Evolutionary conservation across 805 yeast genomes (phyloP).

Genomic region (Myxozyma kluyveri): DNA sequence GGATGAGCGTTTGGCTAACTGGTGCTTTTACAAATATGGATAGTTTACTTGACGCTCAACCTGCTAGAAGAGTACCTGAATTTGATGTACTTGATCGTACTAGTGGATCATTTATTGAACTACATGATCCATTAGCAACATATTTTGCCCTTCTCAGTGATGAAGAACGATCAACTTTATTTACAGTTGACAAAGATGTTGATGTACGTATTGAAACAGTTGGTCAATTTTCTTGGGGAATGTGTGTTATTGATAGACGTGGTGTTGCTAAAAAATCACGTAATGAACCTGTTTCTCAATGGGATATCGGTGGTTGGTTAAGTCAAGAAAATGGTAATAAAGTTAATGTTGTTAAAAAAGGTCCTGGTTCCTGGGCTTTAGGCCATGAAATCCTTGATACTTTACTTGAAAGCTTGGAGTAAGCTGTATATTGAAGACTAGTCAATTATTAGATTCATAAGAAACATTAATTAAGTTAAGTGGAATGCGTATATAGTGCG

Average conservation of each 20-base stretch:
- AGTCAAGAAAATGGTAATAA: slow-evolving; percentile 30
- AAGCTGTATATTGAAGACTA: too few species aligned
- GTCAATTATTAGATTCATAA: too few species aligned
- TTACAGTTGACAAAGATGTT: slow-evolving; percentile 21
- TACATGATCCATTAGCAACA: slow-evolving; percentile 45
- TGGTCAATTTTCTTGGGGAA: slow-evolving; percentile 43
- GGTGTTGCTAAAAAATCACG: slow-evolving; percentile 31
- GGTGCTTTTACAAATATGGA: slow-evolving; percentile 33
- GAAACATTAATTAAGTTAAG: too few species aligned
- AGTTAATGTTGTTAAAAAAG: slow-evolving; percentile 28
- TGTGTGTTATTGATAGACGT: slow-evolving; percentile 40
- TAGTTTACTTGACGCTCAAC: slow-evolving; percentile 22
- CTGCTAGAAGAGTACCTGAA: background rate
- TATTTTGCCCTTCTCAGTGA: slow-evolving; percentile 36
- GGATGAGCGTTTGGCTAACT: slow-evolving; percentile 40
- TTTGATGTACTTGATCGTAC: slow-evolving; percentile 18
- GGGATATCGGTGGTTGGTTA: slow-evolving; percentile 34
- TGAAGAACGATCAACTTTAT: slow-evolving; percentile 9
- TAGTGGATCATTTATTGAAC: slow-evolving; percentile 25
- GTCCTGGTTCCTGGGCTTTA: slow-evolving; percentile 31
- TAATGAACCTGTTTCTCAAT: slow-evolving; percentile 13
- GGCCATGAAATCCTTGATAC: slow-evolving; percentile 28
- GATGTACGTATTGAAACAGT: slow-evolving; percentile 42
- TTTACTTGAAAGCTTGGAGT: slow-evolving; percentile 12
- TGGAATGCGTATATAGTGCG: too few species aligned